Conservation (phyloP, 116 monocot genomes). For the Trichopus zeylanicus region DNA sequence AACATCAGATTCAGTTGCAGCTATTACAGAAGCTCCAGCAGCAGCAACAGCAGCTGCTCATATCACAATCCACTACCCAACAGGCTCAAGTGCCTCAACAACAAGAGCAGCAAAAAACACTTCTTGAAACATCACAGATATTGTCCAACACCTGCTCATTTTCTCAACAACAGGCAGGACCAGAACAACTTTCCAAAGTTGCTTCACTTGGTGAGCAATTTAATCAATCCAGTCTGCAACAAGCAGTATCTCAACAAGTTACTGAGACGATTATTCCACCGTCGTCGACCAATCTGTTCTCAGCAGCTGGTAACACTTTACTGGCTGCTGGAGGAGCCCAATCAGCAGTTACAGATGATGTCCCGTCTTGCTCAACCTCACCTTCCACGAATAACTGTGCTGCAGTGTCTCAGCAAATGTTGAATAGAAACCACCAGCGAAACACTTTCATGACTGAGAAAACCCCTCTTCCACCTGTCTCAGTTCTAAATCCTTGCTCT, state of each 20-base stretch:
- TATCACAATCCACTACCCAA: conserved; percentile 29
- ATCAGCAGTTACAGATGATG: conserved; percentile 42
- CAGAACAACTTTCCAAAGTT: conserved; percentile 24
- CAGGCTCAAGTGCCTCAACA: conserved; percentile 23
- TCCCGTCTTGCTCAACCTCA: conserved; percentile 67
- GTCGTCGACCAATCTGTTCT: conserved; percentile 19
- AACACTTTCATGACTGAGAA: conserved; percentile 25
- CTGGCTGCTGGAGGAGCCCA: conserved; percentile 28
- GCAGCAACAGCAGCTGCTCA: conserved; percentile 35
- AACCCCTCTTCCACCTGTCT: conserved; percentile 18
- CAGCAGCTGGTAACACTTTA: conserved; percentile 15
- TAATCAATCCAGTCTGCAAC: conserved; percentile 23
- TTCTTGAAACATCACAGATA: conserved; percentile 30
- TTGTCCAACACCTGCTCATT: conserved; percentile 23
- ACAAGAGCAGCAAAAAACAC: conserved; percentile 51
- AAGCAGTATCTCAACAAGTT: conserved; percentile 43
- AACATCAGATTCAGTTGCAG: conserved; percentile 38
- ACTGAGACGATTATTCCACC: conserved; percentile 15
- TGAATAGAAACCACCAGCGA: conserved; percentile 20
- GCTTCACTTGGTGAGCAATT: conserved; percentile 7
- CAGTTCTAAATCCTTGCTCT: conserved; percentile 23
- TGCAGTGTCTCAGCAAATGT: conserved; percentile 26
- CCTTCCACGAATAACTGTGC: conserved; percentile 47
- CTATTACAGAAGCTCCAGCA: conserved; percentile 31
- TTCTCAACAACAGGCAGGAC: conserved; percentile 22